Evolutionary conservation across 2,329 filamentous ascomycete species (phyloP), one percentile per base, ranked within the genome.

Genomic region (Chlorencoelia australis): DNA sequence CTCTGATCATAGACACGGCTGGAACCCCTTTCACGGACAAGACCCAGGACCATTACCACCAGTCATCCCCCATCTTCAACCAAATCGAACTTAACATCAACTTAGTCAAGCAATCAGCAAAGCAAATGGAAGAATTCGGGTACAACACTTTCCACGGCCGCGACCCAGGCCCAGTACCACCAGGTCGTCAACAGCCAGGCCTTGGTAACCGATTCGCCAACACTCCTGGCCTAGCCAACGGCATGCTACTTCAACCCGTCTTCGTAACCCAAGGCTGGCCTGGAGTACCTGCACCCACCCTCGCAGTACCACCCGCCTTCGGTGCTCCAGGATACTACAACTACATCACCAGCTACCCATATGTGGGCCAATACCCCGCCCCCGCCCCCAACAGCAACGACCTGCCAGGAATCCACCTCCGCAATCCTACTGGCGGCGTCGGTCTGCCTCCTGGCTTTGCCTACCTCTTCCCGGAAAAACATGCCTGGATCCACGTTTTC

Each of bases 361-460:
- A 25, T 25, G 10, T 13, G 14, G 17, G 34, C 6, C 32, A 30
- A 11, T 14, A 42, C 14, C 37, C 43, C 11, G 21, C 40, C 6
- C 27, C 41, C 3, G n/a, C 35, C 8, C 35, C 45, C 4, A 32
- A 36, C 4, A 34, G 46, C 22, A 26, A 33, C 17, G 37, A 60
- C 2, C 65, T 70, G 41, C 69, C 71, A 0, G 69, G 70, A 0
- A 62, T 67, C 18, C 68, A 73, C 44, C 59, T 79, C 58, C 64
- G 63, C 30, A 75, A 78, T 56, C 64, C 67, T 0, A 70, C 69
- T 0, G 71, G 74, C 29, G 72, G 72, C 15, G 62, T 68, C 1
- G 71, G 73, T 26, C 69, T 69, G 41, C 74, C 78, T 47, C 71
- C 70, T 0, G 75, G 73, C 2, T 79, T 76, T 59, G 73, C 75